Percentiles rank a stretch among this genome's conserved stretches.
Evolutionary conservation across 495 filamentous ascomycete species (phyloP).

Genomic region (Cercophora sp.): DNA sequence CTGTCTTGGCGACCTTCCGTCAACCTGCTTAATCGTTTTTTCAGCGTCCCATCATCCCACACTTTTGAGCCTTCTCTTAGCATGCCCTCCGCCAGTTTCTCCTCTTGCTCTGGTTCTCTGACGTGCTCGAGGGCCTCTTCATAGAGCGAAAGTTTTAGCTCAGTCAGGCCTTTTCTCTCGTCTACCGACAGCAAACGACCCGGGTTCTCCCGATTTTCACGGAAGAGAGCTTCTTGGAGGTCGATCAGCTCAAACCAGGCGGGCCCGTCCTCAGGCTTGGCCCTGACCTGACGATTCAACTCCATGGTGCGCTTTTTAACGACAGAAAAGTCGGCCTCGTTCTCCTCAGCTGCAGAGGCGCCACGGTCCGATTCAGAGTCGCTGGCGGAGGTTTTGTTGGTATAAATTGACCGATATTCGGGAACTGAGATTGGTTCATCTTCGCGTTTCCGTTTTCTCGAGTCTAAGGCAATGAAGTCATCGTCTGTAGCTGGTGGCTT

Average conservation of each 20-base stretch:
- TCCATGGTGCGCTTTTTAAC: conserved; percentile 49
- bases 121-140: conserved; percentile 66
- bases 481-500: conserved; percentile 16
- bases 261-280: conserved; percentile 59
- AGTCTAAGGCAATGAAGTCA: conserved; percentile 36
- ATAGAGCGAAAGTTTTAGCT: conserved; percentile 77
- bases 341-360: conserved; percentile 23
- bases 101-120: conserved; percentile 34
- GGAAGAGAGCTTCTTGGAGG: conserved; percentile 65
- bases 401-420: conserved; percentile 69
- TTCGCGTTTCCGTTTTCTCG: conserved; percentile 40
- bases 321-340: conserved; percentile 35
- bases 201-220: conserved; percentile 42
- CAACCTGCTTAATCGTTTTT: conserved; percentile 60
- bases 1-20: conserved; percentile 54
- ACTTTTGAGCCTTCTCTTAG: conserved; percentile 67
- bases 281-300: conserved; percentile 55
- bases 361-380: conserved; percentile 44
- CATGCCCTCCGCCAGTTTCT: conserved; percentile 59
- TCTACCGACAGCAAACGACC: conserved; percentile 30
- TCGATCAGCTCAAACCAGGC: conserved; percentile 74
- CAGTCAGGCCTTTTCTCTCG: conserved; percentile 64
- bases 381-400: conserved; percentile 36
- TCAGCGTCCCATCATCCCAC: conserved; percentile 64
- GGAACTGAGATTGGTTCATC: conserved; percentile 29